Base-by-base conservation (phyloP, 306 rosid genomes). In the Vigna unguiculata region DNA sequence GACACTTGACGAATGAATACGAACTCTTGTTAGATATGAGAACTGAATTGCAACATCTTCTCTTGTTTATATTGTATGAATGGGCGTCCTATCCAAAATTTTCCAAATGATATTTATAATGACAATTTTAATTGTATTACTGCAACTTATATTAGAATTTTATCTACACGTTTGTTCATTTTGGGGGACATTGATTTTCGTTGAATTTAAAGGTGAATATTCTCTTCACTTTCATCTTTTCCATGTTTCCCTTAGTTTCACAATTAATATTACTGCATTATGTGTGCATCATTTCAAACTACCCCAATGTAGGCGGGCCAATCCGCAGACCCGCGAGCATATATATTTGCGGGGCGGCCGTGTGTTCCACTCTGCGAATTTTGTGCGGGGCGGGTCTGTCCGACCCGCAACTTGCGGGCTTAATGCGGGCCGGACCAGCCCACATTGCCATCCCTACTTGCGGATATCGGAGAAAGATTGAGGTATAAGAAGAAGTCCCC, bases 131-230 rank as follows among this genome's bases (percentile, higher is more conserved):
- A 74, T 13, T 58, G 49, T 11, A 41, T 25, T 48, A 40, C 7
- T 17, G 38, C n/a, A 38, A 51, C 20, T 71, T 41, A 32, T 20
- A 15, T 28, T 64, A 64, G 45, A 19, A 43, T 14, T 57, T 74
- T 65, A 46, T 10, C 16, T 30, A 45, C 24, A 21, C 40, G 48
- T 30, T 74, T 74, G 40, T 61, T 45, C 63, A 32, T 61, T 19
- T 53, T 76, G 36, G 16, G 57, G 43, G 52, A 59, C 21, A 52
- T 76, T 71, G 19, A 19, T 77, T 20, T 38, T 13, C 55, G 47
- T 66, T 77, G 75, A 54, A 71, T 5, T 64, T 47, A 47, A 55
- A 63, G 62, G 72, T 76, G 19, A 69, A 24, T 57, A 46, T 71
- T 54, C 43, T 43, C 22, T 21, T 47, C 34, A 57, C 38, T n/a